These are phyloP conservation scores for Suillus weaverae DNA, from an alignment of 768 basidiomycete genomes.

Conservation along the genomic window DNA sequence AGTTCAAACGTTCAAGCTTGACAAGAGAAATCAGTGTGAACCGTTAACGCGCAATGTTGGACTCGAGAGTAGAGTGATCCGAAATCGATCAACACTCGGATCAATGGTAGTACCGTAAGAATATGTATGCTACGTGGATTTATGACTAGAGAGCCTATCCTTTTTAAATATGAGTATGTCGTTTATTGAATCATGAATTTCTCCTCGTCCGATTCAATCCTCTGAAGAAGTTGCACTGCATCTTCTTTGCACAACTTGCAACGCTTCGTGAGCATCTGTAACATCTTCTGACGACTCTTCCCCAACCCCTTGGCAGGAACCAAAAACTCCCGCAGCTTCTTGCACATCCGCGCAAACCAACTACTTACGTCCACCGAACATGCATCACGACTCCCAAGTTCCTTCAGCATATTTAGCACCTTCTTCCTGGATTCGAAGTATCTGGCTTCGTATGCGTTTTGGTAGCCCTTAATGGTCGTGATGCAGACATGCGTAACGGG, in stretches of 20 bases:
- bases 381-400: not conserved
- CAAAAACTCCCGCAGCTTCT: not conserved
- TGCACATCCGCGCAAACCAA: not conserved
- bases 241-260: constrained; percentile 22
- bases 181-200: not conserved
- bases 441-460: not conserved
- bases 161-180: not conserved
- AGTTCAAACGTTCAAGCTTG: not conserved
- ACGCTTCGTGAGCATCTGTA: constrained; percentile 21
- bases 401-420: constrained; percentile 23
- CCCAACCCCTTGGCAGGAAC: not conserved
- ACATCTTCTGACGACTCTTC: not conserved
- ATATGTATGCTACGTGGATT: not conserved
- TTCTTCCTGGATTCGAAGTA: constrained; percentile 23
- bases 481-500: too few relatives aligned
- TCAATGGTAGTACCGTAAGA: not conserved
- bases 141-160: not conserved
- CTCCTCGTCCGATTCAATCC: constrained; percentile 10
- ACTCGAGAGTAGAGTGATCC: not conserved
- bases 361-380: not conserved
- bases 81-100: not conserved
- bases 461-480: not conserved
- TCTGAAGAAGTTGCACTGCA: constrained; percentile 21
- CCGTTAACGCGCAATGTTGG: too few relatives aligned
- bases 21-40: not conserved